Evolutionary conservation across 2,329 filamentous ascomycete genomes (phyloP).

Genomic region (Cadophora malorum): DNA sequence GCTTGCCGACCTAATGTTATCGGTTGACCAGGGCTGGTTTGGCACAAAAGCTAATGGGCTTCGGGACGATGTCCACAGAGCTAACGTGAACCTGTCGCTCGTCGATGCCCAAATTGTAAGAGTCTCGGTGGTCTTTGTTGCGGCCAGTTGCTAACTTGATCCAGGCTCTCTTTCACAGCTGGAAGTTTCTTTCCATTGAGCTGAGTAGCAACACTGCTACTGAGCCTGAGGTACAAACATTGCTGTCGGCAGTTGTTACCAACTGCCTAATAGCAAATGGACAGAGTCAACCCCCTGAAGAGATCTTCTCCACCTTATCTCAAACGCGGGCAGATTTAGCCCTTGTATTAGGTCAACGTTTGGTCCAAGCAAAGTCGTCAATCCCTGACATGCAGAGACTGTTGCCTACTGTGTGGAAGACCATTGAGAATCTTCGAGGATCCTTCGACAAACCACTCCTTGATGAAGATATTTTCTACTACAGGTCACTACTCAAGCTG

Average conservation of each 20-base stretch:
- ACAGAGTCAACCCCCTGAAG: slow-evolving; percentile 72
- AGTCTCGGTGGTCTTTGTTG: neutral
- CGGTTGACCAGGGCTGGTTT: slow-evolving; percentile 79
- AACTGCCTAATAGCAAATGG: slow-evolving; percentile 83
- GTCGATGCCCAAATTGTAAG: slow-evolving; percentile 89
- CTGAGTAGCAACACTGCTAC: slow-evolving; percentile 64
- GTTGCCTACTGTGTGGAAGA: slow-evolving; percentile 64
- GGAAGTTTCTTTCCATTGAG: slow-evolving; percentile 87
- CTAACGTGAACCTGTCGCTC: slow-evolving; percentile 88
- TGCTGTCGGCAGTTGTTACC: slow-evolving; percentile 68
- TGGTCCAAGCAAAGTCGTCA: slow-evolving; percentile 64
- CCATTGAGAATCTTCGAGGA: slow-evolving; percentile 58
- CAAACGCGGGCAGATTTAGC: slow-evolving; percentile 80
- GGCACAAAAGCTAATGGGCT: slow-evolving; percentile 75
- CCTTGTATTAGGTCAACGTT: slow-evolving; percentile 79
- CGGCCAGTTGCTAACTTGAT: slow-evolving; percentile 39
- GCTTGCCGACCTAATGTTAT: slow-evolving; percentile 77
- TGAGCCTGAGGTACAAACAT: slow-evolving; percentile 38
- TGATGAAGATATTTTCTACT: slow-evolving; percentile 69
- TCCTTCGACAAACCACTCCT: slow-evolving; percentile 66
- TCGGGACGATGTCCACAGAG: slow-evolving; percentile 79
- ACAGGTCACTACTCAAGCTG: slow-evolving; percentile 82
- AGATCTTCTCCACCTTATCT: slow-evolving; percentile 80
- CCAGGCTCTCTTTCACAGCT: slow-evolving; percentile 82
- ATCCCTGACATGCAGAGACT: slow-evolving; percentile 59